Conservation (phyloP, 1,284 basidiomycete genomes). For the Boletus mariae region DNA sequence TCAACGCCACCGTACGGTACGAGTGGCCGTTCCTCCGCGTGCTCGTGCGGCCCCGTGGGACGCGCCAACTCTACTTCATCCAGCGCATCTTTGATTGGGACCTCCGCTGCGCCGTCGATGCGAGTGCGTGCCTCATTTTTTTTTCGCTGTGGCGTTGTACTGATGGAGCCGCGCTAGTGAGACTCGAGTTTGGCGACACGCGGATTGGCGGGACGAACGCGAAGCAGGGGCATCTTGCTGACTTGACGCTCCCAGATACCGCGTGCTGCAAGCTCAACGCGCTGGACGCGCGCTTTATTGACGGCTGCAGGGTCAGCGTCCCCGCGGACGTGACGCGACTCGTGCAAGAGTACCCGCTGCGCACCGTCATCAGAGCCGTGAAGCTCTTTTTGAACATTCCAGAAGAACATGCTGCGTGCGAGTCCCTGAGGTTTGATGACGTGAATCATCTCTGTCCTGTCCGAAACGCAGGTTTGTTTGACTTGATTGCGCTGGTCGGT, state of each 20-base stretch:
- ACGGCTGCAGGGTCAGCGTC: neutral
- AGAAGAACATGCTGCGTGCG: neutral
- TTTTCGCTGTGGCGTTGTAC: neutral
- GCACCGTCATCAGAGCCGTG: slow-evolving; percentile 3
- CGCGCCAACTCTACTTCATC: slow-evolving; percentile 8
- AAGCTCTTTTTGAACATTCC: slow-evolving; percentile 1
- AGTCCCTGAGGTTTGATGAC: slow-evolving; percentile 1
- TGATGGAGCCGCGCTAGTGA: neutral
- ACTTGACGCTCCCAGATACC: slow-evolving; percentile 8
- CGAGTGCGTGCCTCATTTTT: slow-evolving; percentile 1
- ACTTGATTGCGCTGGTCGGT: slow-evolving; percentile 12
- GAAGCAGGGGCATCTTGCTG: neutral
- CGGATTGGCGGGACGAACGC: slow-evolving; percentile 1
- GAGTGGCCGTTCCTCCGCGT: slow-evolving; percentile 7
- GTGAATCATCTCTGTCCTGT: slow-evolving; percentile 11
- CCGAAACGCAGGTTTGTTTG: slow-evolving; percentile 4
- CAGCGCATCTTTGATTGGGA: slow-evolving; percentile 4
- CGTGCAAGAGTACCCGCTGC: slow-evolving; percentile 8
- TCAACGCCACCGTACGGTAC: neutral
- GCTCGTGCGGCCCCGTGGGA: slow-evolving; percentile 2
- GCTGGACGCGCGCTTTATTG: slow-evolving; percentile 1
- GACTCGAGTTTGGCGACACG: neutral
- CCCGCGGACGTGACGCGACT: slow-evolving; percentile 8
- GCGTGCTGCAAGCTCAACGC: neutral
- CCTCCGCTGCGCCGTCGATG: neutral